phyloP scores from a whole-genome alignment of 306 rosid genomes.

The Fagus sylvatica region DNA sequence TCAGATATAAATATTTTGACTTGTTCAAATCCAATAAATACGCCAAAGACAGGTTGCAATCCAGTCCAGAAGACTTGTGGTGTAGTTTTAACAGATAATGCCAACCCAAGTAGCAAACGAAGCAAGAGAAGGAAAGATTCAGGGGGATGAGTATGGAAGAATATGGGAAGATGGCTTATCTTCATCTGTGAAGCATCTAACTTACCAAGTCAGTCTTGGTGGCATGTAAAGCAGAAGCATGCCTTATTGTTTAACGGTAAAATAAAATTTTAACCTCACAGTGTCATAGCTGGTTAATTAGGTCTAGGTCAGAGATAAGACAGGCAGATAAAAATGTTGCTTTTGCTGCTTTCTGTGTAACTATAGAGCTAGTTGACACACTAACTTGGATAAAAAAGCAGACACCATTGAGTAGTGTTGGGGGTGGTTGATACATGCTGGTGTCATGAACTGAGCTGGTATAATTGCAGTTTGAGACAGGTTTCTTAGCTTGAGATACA shows the following conservation, averaged over 20 bases:
- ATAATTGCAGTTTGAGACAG: neutral
- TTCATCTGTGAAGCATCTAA: neutral
- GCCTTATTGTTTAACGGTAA: neutral
- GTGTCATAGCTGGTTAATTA: neutral
- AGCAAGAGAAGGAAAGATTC: conserved; percentile 2
- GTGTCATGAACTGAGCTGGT: neutral
- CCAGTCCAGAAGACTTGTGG: neutral
- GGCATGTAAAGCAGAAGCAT: conserved; percentile 5
- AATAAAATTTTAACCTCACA: neutral
- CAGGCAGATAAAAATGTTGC: neutral
- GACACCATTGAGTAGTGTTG: neutral
- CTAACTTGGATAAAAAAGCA: neutral
- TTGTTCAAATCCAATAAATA: neutral
- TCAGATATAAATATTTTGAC: neutral
- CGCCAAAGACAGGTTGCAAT: neutral
- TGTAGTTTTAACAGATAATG: neutral
- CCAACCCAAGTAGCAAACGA: neutral
- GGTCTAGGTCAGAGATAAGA: neutral
- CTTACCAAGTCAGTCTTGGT: neutral
- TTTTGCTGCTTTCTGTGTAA: neutral
- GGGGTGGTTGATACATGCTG: neutral
- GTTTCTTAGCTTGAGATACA: neutral
- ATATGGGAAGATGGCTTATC: neutral
- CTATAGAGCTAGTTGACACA: neutral
- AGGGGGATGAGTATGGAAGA: neutral